Percentiles rank a stretch among this genome's conserved stretches.
These are phyloP conservation scores for Alopecurus myosuroides DNA, from an alignment of 176 grass and related monocot species.

Conservation along the genomic window DNA sequence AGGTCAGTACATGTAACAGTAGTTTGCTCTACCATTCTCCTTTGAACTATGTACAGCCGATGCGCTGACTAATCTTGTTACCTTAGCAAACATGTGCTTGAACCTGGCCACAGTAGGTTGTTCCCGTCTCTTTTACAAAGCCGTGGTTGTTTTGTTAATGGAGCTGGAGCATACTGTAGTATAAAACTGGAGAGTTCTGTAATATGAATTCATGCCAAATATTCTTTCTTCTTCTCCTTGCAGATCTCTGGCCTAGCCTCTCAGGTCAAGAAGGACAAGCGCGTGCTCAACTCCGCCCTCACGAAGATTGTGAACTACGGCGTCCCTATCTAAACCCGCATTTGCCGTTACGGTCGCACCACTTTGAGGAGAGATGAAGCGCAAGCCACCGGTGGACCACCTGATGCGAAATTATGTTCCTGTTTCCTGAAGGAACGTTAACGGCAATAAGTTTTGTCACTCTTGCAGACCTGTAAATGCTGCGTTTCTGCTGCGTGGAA, in stretches of 20 bases:
- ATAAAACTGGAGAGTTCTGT: too few relatives aligned
- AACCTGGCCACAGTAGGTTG: background rate
- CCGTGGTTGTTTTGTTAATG: background rate
- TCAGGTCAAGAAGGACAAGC: constrained; percentile 41
- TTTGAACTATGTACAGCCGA: background rate
- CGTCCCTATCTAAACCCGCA: constrained; percentile 22
- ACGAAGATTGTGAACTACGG: constrained; percentile 38
- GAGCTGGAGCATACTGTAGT: too few relatives aligned
- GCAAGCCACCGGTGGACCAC: background rate
- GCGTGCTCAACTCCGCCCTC: constrained; percentile 16
- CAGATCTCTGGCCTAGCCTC: constrained; percentile 47
- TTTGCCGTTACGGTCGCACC: background rate
- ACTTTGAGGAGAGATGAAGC: background rate
- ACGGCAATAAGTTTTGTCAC: constrained; percentile 8
- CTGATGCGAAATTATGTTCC: background rate
- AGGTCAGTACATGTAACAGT: constrained; percentile 22
- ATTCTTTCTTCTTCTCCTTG: background rate
- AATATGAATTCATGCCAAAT: background rate
- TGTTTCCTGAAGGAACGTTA: background rate
- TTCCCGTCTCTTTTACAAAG: background rate
- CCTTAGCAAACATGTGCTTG: too few relatives aligned
- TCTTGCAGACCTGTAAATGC: background rate
- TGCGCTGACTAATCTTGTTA: background rate
- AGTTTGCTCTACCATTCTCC: background rate
- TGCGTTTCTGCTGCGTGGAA: background rate